Evolutionary conservation across 1,284 basidiomycete genomes (phyloP), one percentile per base, ranked within the genome.

Genomic region (Apiotrichum porosum): DNA sequence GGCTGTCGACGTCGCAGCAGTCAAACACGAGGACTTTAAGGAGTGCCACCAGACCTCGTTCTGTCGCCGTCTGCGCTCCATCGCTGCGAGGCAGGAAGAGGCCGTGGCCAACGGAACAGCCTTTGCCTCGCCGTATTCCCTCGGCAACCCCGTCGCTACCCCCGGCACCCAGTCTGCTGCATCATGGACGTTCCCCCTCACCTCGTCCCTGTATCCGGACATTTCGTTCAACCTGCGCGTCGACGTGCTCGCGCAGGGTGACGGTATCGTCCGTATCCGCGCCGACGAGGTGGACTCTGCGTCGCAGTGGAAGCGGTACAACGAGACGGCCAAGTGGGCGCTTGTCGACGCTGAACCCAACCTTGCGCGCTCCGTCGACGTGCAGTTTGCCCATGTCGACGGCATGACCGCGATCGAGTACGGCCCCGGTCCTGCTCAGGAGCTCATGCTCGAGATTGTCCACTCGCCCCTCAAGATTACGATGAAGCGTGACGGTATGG

Each of bases 31-130:
- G 51, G 88, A 95, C 72, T 95, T 92, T 78, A 95, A 94, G 74
- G 88, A 83, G 53, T 95, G 92, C 68, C 79, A 80, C 17, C 88
- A 95, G 71, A 81, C 88, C 1, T 88, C 86, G 14, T 95, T 97
- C 76, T 95, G 92, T 76, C 82, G 87, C 39, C 79, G 91, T 54
- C 87, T 89, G 43, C 83, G 91, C 38, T 84, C 84, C 0, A 80
- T 95, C 42, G 81, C 88, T 47, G 75, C 79, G 10, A 80, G 86
- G 44, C 84, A 86, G 14, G 75, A 77, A 38, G 60, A 75, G 2
- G 39, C 43, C n/a, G 74, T 77, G 41, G 61, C 75, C 2, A 28
- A 28, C 26, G 12, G 12, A 12, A 28, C 26, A 6, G 44, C 24
- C 5, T 94, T 90, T 84, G 76, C 73, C 31, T 94, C 89, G 0